phyloP scores from a whole-genome alignment of 2,329 filamentous ascomycete species.

The Teratosphaeriaceae sp. region DNA sequence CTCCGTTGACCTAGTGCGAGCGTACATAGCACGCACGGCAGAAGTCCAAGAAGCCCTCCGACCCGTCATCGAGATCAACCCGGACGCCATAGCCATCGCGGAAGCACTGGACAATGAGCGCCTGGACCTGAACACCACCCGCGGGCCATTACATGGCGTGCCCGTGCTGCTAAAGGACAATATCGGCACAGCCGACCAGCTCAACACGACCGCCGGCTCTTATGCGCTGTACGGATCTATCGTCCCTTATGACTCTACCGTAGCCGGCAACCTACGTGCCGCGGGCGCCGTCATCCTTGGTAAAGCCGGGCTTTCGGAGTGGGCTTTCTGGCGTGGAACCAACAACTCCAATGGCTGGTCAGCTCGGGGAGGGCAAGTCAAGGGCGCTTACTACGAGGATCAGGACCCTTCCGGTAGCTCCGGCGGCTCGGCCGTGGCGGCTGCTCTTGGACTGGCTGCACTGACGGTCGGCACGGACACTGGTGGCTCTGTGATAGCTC shows the following conservation, averaged over 20 bases:
- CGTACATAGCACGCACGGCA: conserved; percentile 45
- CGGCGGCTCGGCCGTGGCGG: conserved; percentile 55
- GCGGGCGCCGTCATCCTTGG: conserved; percentile 60
- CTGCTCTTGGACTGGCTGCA: conserved; percentile 53
- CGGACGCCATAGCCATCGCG: conserved; percentile 47
- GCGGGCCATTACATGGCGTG: conserved; percentile 56
- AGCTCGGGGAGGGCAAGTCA: conserved; percentile 55
- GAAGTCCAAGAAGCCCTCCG: conserved; percentile 49
- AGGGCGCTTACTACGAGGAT: conserved; percentile 53
- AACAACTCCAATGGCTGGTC: conserved; percentile 59
- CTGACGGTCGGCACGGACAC: conserved; percentile 53
- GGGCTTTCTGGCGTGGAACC: conserved; percentile 54
- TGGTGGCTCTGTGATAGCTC: conserved; percentile 49
- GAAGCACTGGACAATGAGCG: conserved; percentile 43
- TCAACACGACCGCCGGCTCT: conserved; percentile 60
- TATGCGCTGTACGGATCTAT: conserved; percentile 55
- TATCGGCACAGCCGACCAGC: conserved; percentile 1
- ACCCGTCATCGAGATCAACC: conserved; percentile 50
- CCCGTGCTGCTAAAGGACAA: conserved; percentile 58
- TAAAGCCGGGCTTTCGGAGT: conserved; percentile 59
- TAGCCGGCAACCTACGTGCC: conserved; percentile 53
- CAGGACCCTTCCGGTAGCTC: conserved; percentile 58
- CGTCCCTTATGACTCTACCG: conserved; percentile 50
- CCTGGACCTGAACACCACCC: conserved; percentile 35
- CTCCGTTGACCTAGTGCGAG: conserved; percentile 52